Conservation (phyloP, 805 yeast species). For the Suhomyces sp. region DNA sequence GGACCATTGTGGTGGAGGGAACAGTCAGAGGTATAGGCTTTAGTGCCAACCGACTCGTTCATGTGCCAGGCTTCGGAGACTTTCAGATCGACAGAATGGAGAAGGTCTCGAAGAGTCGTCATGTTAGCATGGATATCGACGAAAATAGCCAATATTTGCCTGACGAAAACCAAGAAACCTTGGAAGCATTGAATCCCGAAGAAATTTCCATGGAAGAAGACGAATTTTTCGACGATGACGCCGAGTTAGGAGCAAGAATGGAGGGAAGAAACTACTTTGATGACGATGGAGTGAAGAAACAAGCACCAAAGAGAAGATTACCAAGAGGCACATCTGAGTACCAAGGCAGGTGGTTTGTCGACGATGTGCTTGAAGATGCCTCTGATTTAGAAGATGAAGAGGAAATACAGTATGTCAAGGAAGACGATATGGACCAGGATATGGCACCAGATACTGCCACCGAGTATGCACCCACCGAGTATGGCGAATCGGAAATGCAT, state of each 20-base stretch:
- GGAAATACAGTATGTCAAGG: slow-evolving; percentile 34
- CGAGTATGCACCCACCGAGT: slow-evolving; percentile 46
- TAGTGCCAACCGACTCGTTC: slow-evolving; percentile 72
- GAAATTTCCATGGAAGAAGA: slow-evolving; percentile 46
- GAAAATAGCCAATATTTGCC: slow-evolving; percentile 22
- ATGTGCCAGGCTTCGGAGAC: slow-evolving; percentile 89
- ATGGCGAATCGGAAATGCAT: slow-evolving; percentile 48
- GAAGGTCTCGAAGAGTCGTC: slow-evolving; percentile 29
- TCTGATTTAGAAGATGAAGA: slow-evolving; percentile 44
- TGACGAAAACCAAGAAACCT: slow-evolving; percentile 48
- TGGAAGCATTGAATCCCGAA: slow-evolving; percentile 59
- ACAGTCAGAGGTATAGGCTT: slow-evolving; percentile 84
- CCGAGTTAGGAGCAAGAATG: slow-evolving; percentile 47
- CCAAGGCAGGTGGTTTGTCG: slow-evolving; percentile 72
- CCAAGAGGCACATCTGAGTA: slow-evolving; percentile 77
- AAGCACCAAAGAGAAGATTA: slow-evolving; percentile 29
- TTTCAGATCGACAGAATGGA: slow-evolving; percentile 72
- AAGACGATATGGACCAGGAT: slow-evolving; percentile 24
- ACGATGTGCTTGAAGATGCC: slow-evolving; percentile 47
- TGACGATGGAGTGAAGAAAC: slow-evolving; percentile 15
- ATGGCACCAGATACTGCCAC: slow-evolving; percentile 19
- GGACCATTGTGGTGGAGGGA: slow-evolving; percentile 66
- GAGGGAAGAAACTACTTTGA: slow-evolving; percentile 55
- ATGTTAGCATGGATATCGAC: slow-evolving; percentile 18
- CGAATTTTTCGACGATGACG: slow-evolving; percentile 16